Conservation (phyloP, 2,329 filamentous ascomycete genomes). For the Myriosclerotinia curreyana region DNA sequence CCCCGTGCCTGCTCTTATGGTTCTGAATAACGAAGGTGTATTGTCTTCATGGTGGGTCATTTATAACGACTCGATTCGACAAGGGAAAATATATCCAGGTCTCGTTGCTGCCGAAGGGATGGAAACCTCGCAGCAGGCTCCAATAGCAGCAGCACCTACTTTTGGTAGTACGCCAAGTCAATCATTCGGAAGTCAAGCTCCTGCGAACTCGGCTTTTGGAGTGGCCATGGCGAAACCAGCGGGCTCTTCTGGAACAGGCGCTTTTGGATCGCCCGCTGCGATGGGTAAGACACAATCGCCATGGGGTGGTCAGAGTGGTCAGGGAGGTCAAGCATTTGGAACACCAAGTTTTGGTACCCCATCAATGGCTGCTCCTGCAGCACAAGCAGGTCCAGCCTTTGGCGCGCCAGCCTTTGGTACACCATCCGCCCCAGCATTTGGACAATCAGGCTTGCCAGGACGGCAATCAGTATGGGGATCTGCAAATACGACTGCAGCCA, state of each 20-base stretch:
- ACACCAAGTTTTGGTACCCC: constrained; percentile 42
- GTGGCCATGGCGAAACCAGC: constrained; percentile 33
- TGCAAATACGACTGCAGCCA: constrained; percentile 33
- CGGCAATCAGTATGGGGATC: constrained; percentile 55
- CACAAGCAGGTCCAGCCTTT: constrained; percentile 44
- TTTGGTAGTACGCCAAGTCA: constrained; percentile 34
- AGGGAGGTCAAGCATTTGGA: constrained; percentile 49
- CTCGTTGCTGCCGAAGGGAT: constrained; percentile 49
- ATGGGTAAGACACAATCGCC: constrained; percentile 21
- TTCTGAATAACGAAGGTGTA: constrained; percentile 85
- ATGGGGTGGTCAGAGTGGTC: constrained; percentile 39
- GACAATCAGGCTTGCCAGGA: constrained; percentile 44
- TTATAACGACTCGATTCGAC: constrained; percentile 79
- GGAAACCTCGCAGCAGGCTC: constrained; percentile 31
- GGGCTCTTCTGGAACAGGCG: constrained; percentile 36
- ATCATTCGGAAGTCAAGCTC: constrained; percentile 19
- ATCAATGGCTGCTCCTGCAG: constrained; percentile 32
- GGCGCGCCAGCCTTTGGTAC: constrained; percentile 48
- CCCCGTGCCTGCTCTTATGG: constrained; percentile 79
- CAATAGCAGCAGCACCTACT: constrained; percentile 27
- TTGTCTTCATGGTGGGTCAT: constrained; percentile 88
- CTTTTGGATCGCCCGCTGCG: constrained; percentile 39
- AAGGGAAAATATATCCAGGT: constrained; percentile 70
- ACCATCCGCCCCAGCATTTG: constrained; percentile 39
- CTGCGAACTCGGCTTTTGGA: constrained; percentile 39